Percentiles rank a stretch among this genome's conserved stretches.
These are phyloP conservation scores for Pseudozyma thailandica DNA, from an alignment of 1,284 basidiomycete species.

Conservation along the genomic window DNA sequence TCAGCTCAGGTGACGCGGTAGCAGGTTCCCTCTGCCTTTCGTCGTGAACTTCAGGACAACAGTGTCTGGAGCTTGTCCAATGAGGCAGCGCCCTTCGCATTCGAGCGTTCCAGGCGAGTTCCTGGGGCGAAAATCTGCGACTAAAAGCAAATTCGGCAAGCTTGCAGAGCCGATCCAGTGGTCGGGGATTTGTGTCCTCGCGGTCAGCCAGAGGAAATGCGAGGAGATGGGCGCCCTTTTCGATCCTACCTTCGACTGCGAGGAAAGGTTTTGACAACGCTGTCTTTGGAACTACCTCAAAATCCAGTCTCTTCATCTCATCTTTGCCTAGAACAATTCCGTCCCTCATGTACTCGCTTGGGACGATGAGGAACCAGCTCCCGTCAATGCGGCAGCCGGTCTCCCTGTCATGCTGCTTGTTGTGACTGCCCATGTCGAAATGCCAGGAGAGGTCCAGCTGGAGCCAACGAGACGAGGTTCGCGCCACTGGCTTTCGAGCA, in stretches of 20 bases:
- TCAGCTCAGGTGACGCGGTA: too few relatives aligned
- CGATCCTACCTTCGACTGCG: neutral
- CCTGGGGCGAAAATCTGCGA: neutral
- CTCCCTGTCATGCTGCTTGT: neutral
- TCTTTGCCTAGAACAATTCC: slow-evolving; percentile 5
- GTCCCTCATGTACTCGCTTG: neutral
- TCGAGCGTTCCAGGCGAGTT: neutral
- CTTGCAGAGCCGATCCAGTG: slow-evolving; percentile 5
- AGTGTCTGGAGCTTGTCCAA: too few relatives aligned
- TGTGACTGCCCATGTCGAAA: neutral
- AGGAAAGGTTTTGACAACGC: neutral
- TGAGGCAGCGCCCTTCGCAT: too few relatives aligned
- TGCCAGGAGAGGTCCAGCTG: slow-evolving; percentile 2
- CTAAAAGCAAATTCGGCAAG: neutral
- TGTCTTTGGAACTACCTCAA: neutral
- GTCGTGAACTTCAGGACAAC: too few relatives aligned
- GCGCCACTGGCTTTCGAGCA: neutral
- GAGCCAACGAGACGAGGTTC: neutral
- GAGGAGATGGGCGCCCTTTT: neutral
- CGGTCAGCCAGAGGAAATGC: neutral
- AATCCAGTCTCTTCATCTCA: neutral
- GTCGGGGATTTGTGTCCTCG: rapidly evolving
- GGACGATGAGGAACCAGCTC: slow-evolving; percentile 9
- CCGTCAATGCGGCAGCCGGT: neutral
- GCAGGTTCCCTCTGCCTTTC: too few relatives aligned